phyloP scores from a whole-genome alignment of 345 rosid genomes.

The Bretschneidera sinensis region DNA sequence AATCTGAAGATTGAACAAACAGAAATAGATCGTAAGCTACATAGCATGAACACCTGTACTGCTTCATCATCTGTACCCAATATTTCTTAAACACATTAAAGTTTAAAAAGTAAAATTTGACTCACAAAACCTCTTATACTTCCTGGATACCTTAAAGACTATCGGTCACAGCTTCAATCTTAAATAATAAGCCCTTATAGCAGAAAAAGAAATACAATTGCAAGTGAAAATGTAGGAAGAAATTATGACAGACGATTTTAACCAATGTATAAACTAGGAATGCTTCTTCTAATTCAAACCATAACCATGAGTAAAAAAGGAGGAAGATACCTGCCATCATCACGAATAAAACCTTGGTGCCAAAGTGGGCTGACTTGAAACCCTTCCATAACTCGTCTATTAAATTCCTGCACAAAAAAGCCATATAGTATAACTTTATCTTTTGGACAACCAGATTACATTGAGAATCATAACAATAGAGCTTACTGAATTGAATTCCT shows the following conservation, averaged over 20 bases:
- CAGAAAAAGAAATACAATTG: background rate
- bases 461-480: background rate
- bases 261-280: background rate
- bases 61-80: no score
- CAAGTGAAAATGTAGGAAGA: background rate
- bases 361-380: slow-evolving; percentile 92
- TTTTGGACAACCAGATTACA: background rate
- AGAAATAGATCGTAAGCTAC: background rate
- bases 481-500: background rate
- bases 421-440: no score
- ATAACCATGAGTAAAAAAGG: background rate
- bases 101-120: no score
- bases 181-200: background rate
- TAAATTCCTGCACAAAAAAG: slow-evolving; percentile 57
- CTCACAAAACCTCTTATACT: no score
- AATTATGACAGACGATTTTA: no score
- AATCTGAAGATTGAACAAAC: background rate
- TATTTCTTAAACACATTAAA: no score
- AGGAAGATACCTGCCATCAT: slow-evolving; percentile 60
- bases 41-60: background rate
- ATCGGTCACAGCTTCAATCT: no score
- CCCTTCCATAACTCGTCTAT: slow-evolving; percentile 66
- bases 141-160: no score
- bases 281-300: background rate
- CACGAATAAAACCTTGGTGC: slow-evolving; percentile 89